These are phyloP conservation scores for Leccinum broughii DNA, from an alignment of 768 basidiomycete species.

Conservation along the genomic window DNA sequence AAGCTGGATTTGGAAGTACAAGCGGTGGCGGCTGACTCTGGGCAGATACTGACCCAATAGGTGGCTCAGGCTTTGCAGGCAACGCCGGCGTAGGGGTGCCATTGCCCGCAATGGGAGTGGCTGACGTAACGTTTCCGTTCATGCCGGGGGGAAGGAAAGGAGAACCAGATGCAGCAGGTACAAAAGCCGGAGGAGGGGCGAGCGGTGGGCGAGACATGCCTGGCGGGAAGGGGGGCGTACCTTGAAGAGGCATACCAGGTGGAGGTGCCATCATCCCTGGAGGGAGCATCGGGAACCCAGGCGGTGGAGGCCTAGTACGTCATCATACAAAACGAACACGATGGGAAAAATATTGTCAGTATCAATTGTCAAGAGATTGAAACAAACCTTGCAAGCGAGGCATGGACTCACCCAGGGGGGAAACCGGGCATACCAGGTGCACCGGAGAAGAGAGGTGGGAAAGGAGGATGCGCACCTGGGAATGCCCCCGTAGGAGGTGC, in stretches of 20 bases:
- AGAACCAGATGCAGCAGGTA: conserved; percentile 35
- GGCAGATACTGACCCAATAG: conserved; percentile 25
- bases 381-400: conserved; percentile 16
- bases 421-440: conserved; percentile 51
- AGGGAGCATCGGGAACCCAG: conserved; percentile 55
- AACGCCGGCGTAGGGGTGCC: conserved; percentile 23
- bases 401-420: conserved; percentile 52
- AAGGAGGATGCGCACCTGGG: conserved; percentile 37
- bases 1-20: conserved; percentile 54
- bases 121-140: conserved; percentile 23
- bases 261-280: conserved; percentile 36
- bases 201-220: conserved; percentile 38
- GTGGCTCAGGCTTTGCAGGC: conserved; percentile 5
- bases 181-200: conserved; percentile 38
- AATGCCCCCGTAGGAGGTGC: conserved; percentile 40
- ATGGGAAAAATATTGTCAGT: conserved; percentile 20
- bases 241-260: conserved; percentile 39
- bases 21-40: conserved; percentile 32
- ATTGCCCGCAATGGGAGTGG: conserved; percentile 23
- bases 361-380: conserved; percentile 12
- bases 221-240: conserved; percentile 38
- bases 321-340: conserved; percentile 13
- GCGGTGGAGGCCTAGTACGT: conserved; percentile 45
- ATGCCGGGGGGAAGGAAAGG: conserved; percentile 29
- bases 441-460: conserved; percentile 43